A percentile compares a stretch with the other conserved stretches of the same genome.
Evolutionary conservation across 257 asterid genomes (phyloP).

Genomic region (Plantago ovata): DNA sequence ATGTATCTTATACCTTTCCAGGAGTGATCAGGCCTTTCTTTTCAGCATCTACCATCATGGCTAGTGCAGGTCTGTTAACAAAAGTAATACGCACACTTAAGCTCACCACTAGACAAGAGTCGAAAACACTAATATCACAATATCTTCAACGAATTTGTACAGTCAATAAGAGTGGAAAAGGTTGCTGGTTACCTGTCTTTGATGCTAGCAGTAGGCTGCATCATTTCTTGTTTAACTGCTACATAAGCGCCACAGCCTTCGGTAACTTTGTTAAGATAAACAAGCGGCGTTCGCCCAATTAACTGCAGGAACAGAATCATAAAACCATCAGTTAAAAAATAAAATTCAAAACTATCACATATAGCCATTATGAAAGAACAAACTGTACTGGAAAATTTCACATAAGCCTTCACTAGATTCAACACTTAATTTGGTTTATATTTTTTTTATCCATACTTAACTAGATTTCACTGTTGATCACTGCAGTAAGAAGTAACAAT

Average conservation of each 20-base stretch:
- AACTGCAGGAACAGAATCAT: constrained; percentile 45
- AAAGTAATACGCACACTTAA: background rate
- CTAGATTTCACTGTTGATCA: too few species aligned
- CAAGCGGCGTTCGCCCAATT: constrained; percentile 88
- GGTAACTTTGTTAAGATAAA: constrained; percentile 73
- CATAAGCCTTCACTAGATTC: too few species aligned
- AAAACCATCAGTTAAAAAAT: background rate
- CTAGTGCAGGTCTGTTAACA: constrained; percentile 67
- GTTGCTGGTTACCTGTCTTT: constrained; percentile 68
- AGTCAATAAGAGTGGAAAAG: background rate
- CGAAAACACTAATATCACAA: background rate
- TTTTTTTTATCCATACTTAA: too few species aligned
- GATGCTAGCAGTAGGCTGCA: constrained; percentile 98
- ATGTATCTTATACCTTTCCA: constrained; percentile 47
- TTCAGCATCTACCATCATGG: constrained; percentile 90
- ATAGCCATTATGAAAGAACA: too few species aligned
- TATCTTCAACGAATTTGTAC: background rate
- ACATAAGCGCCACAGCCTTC: constrained; percentile 92
- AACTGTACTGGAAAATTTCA: too few species aligned
- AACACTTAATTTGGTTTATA: too few species aligned
- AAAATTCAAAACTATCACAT: background rate
- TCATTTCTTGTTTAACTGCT: constrained; percentile 95
- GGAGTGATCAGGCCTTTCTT: constrained; percentile 81
- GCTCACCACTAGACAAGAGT: background rate
- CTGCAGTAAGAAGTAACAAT: too few species aligned